Evolutionary conservation across 2,329 filamentous ascomycete species (phyloP).

Genomic region (Beauveria rudraprayagi): DNA sequence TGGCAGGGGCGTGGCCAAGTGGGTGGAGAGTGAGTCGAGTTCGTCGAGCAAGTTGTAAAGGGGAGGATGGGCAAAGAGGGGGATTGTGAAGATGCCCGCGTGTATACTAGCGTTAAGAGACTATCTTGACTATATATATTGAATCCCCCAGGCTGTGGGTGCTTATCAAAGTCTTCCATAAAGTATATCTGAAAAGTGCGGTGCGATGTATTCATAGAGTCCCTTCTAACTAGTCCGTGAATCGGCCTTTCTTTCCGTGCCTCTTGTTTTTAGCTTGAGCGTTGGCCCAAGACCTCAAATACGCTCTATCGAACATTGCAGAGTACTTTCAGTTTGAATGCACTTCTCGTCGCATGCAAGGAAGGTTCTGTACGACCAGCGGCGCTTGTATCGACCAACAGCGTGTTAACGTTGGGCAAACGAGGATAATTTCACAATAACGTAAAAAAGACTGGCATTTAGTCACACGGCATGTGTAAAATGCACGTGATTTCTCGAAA

Average conservation of each 20-base stretch:
- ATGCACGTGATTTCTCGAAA: neutral
- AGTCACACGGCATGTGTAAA: neutral
- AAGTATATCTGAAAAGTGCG: too few relatives aligned
- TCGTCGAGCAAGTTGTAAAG: slow-evolving; percentile 25
- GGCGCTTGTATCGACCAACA: neutral
- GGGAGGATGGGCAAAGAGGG: neutral
- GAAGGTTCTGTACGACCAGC: neutral
- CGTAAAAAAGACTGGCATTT: neutral
- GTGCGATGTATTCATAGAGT: too few relatives aligned
- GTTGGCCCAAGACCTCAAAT: too few relatives aligned
- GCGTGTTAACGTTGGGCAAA: neutral
- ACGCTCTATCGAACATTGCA: too few relatives aligned
- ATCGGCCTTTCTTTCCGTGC: too few relatives aligned
- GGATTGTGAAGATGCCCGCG: neutral
- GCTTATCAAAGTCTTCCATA: neutral
- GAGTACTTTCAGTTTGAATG: too few relatives aligned
- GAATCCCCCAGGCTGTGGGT: neutral
- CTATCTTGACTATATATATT: neutral
- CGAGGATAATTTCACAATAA: neutral
- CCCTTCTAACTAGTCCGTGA: too few relatives aligned
- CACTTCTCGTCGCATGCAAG: neutral
- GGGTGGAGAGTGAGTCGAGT: slow-evolving; percentile 24
- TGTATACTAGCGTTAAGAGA: slow-evolving; percentile 12
- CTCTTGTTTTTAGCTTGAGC: too few relatives aligned
- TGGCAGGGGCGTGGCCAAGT: slow-evolving; percentile 34